Conservation (phyloP, 371 early-diverging fungal species). For the Rhizopus microsporus region DNA sequence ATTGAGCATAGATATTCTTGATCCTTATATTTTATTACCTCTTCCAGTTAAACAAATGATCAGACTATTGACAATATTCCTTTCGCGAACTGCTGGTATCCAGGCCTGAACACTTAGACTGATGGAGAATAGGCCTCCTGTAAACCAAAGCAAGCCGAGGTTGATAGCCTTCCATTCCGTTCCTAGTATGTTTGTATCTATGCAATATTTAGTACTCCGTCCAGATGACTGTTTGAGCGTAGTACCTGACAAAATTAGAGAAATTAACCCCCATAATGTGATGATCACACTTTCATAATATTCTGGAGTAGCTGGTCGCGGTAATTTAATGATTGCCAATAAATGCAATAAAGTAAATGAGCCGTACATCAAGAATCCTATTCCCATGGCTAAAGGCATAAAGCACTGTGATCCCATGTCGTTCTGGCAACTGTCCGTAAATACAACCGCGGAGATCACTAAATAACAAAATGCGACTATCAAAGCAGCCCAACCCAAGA, state of each 20-base stretch:
- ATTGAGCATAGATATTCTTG: not conserved
- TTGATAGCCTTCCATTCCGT: slow-evolving; percentile 29
- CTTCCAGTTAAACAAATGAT: slow-evolving; percentile 29
- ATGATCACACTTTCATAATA: slow-evolving; percentile 47
- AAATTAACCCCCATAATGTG: slow-evolving; percentile 38
- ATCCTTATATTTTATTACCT: slow-evolving; percentile 13
- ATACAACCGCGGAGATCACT: slow-evolving; percentile 26
- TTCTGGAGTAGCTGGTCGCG: slow-evolving; percentile 45
- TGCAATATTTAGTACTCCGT: not conserved
- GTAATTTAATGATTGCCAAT: slow-evolving; percentile 34
- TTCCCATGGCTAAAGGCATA: slow-evolving; percentile 43
- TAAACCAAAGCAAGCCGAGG: slow-evolving; percentile 35
- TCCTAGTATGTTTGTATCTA: slow-evolving; percentile 28
- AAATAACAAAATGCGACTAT: slow-evolving; percentile 30
- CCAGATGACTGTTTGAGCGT: not conserved
- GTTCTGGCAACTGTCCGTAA: slow-evolving; percentile 30
- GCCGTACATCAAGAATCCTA: slow-evolving; percentile 44
- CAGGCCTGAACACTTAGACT: slow-evolving; percentile 31
- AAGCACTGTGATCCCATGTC: slow-evolving; percentile 23
- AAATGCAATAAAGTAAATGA: slow-evolving; percentile 37
- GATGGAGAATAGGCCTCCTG: slow-evolving; percentile 35
- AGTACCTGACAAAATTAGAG: slow-evolving; percentile 23
- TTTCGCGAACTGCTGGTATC: slow-evolving; percentile 27
- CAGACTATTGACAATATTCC: slow-evolving; percentile 26
- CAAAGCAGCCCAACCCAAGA: slow-evolving; percentile 35